phyloP scores from a whole-genome alignment of 2,329 filamentous ascomycete species.

The Mycocentrospora acerina region DNA sequence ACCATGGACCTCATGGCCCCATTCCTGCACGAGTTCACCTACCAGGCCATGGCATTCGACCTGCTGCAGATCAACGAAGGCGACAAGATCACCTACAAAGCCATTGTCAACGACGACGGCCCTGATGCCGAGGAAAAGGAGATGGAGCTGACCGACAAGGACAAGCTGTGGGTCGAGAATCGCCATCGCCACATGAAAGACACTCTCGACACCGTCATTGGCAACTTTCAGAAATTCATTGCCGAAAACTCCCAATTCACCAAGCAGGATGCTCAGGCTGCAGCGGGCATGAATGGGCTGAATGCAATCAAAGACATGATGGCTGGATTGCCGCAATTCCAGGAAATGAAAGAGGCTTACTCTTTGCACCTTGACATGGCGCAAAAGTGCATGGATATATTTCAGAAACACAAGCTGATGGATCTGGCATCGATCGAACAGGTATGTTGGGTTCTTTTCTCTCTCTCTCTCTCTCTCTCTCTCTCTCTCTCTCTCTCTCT shows the following conservation, averaged over 20 bases:
- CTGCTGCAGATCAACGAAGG: slow-evolving; percentile 83
- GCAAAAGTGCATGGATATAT: slow-evolving; percentile 93
- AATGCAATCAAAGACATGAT: slow-evolving; percentile 97
- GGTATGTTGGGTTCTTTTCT: too few relatives aligned
- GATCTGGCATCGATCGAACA: slow-evolving; percentile 90
- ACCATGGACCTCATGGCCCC: slow-evolving; percentile 91
- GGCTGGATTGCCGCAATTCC: slow-evolving; percentile 89
- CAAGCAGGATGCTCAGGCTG: slow-evolving; percentile 66
- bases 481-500: background rate
- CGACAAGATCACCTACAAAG: slow-evolving; percentile 85
- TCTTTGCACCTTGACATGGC: slow-evolving; percentile 95
- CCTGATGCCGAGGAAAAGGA: slow-evolving; percentile 77
- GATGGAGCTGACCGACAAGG: slow-evolving; percentile 85
- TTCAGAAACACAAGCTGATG: slow-evolving; percentile 78
- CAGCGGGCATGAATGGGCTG: slow-evolving; percentile 78
- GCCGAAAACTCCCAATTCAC: slow-evolving; percentile 91
- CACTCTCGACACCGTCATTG: slow-evolving; percentile 88
- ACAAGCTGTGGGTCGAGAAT: slow-evolving; percentile 94
- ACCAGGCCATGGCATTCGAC: slow-evolving; percentile 97
- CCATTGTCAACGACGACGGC: slow-evolving; percentile 73
- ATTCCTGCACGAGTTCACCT: slow-evolving; percentile 92
- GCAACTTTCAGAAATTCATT: slow-evolving; percentile 90
- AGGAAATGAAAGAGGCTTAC: slow-evolving; percentile 93
- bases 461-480: too few relatives aligned
- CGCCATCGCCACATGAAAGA: slow-evolving; percentile 97